A percentile compares a stretch with the other conserved stretches of the same genome.
These are phyloP conservation scores for Coccinonectria pachysandricola DNA, from an alignment of 2,329 filamentous ascomycete species.

Conservation along the genomic window DNA sequence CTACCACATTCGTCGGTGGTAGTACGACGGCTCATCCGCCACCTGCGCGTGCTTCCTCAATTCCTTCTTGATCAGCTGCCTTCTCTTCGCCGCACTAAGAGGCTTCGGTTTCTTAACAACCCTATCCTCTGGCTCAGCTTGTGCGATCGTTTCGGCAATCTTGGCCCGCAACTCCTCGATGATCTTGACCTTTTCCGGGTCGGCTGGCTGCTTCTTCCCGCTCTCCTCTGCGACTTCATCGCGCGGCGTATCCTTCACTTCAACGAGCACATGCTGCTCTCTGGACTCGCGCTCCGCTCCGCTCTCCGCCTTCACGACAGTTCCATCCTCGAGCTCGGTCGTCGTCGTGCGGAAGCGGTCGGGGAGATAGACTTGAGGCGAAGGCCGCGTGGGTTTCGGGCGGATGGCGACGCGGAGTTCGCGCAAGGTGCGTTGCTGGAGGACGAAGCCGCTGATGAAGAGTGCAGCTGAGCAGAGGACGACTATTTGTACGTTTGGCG, in stretches of 20 bases:
- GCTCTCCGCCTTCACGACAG: slow-evolving; percentile 29
- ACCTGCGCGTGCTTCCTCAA: slow-evolving; percentile 37
- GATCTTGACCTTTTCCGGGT: slow-evolving; percentile 7
- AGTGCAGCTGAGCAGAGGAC: slow-evolving; percentile 69
- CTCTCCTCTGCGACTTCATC: slow-evolving; percentile 7
- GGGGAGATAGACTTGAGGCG: slow-evolving; percentile 39
- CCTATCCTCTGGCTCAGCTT: slow-evolving; percentile 26
- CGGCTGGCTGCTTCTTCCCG: slow-evolving; percentile 3
- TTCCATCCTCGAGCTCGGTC: slow-evolving; percentile 37
- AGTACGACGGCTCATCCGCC: slow-evolving; percentile 37
- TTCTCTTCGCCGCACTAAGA: slow-evolving; percentile 41
- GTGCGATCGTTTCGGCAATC: slow-evolving; percentile 23
- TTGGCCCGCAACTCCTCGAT: slow-evolving; percentile 23
- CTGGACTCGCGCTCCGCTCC: slow-evolving; percentile 21
- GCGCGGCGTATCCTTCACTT: slow-evolving; percentile 24
- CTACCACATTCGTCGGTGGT: slow-evolving; percentile 47
- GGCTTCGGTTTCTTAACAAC: slow-evolving; percentile 33
- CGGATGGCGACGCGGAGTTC: slow-evolving; percentile 66
- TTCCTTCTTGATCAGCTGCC: slow-evolving; percentile 48
- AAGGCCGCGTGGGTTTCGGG: slow-evolving; percentile 28
- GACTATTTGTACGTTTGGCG: no score
- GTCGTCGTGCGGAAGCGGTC: slow-evolving; percentile 38
- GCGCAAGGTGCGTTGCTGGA: slow-evolving; percentile 77
- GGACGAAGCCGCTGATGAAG: slow-evolving; percentile 77
- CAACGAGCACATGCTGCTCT: slow-evolving; percentile 20